These are phyloP conservation scores for Helenozyma rhizophorensis DNA, from an alignment of 805 yeast species.

Conservation along the genomic window DNA sequence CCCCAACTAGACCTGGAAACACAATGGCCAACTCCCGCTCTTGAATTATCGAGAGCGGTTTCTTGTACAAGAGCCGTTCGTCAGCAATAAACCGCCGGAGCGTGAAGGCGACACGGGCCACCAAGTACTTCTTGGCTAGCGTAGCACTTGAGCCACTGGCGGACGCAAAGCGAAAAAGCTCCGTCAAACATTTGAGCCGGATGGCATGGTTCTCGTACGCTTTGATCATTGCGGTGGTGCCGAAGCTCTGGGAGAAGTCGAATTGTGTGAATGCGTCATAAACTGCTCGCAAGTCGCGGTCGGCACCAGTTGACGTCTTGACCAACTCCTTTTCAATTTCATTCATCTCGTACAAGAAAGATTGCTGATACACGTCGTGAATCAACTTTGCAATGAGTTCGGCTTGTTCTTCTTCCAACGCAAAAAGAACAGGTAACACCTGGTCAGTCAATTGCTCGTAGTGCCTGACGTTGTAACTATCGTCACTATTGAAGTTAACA, in stretches of 20 bases:
- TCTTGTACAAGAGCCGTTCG: conserved; percentile 49
- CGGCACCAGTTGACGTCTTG: conserved; percentile 2
- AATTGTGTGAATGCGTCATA: conserved; percentile 23
- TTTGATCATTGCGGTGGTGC: conserved; percentile 53
- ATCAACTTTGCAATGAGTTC: conserved; percentile 41
- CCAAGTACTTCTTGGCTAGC: conserved; percentile 33
- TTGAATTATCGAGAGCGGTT: conserved; percentile 67
- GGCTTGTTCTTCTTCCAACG: conserved; percentile 1
- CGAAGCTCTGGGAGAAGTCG: conserved; percentile 49
- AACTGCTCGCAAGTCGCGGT: conserved; percentile 13
- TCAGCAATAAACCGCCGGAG: conserved; percentile 64
- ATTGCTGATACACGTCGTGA: conserved; percentile 49
- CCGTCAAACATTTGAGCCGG: conserved; percentile 51
- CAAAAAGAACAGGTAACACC: conserved; percentile 38
- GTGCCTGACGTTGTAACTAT: conserved; percentile 41
- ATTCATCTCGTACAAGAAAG: conserved; percentile 56
- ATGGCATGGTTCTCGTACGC: conserved; percentile 43
- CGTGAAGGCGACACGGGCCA: conserved; percentile 55
- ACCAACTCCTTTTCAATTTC: conserved; percentile 41
- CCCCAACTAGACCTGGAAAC: conserved; percentile 37
- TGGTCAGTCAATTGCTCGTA: conserved; percentile 39
- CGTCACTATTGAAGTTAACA: conserved; percentile 39
- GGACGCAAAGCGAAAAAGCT: conserved; percentile 42
- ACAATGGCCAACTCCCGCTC: conserved; percentile 53
- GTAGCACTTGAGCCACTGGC: conserved; percentile 5